These are phyloP conservation scores for Tylopilus vinaceipallidus DNA, from an alignment of 768 basidiomycete species.

Conservation along the genomic window DNA sequence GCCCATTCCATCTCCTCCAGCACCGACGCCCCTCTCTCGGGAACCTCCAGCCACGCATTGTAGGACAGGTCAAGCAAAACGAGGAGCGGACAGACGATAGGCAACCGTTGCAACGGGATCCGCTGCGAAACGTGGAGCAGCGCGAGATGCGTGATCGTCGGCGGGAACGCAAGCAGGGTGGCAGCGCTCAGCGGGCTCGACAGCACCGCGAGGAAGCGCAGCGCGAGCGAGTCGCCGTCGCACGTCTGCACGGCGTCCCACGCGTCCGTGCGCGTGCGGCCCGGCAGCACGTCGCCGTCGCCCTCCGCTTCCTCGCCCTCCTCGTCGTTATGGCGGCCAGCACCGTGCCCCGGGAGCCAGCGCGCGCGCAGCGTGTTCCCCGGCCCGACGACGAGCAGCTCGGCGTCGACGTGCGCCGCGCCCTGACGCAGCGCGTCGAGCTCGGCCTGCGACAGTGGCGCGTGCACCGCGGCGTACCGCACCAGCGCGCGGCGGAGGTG, in stretches of 20 bases:
- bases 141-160: constrained; percentile 61
- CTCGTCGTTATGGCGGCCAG: not conserved
- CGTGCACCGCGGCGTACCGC: constrained; percentile 55
- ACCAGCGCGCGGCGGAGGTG: constrained; percentile 61
- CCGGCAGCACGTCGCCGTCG: no score
- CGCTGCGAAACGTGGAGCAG: constrained; percentile 50
- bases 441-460: constrained; percentile 50
- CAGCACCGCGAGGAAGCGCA: constrained; percentile 52
- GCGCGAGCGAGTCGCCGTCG: constrained; percentile 33
- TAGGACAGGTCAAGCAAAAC: constrained; percentile 66
- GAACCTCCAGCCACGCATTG: constrained; percentile 45
- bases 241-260: constrained; percentile 42
- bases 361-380: constrained; percentile 42
- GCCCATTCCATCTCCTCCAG: constrained; percentile 58
- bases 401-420: constrained; percentile 57
- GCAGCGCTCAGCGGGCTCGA: constrained; percentile 44
- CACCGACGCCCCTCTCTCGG: constrained; percentile 24
- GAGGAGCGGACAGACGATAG: constrained; percentile 59
- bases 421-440: constrained; percentile 50
- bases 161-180: constrained; percentile 52
- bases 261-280: no score
- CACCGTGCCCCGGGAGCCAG: constrained; percentile 33
- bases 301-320: not conserved
- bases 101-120: constrained; percentile 55
- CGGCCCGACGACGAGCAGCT: constrained; percentile 64